phyloP scores from a whole-genome alignment of 202 grass and related monocot genomes.

The Digitaria exilis region DNA sequence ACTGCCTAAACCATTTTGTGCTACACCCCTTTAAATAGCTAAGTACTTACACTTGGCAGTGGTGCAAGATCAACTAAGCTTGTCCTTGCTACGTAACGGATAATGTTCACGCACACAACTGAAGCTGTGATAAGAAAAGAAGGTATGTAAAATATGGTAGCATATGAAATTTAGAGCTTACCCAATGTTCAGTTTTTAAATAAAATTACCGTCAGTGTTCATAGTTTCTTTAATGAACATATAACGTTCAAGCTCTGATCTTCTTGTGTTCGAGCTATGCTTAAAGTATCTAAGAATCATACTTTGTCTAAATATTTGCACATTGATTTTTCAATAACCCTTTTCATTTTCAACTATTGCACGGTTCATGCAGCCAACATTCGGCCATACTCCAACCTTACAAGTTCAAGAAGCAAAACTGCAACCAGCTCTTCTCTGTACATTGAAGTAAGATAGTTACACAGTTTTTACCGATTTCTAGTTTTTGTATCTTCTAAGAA shows the following conservation, averaged over 20 bases:
- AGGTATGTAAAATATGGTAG: constrained; percentile 4
- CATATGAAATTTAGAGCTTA: background rate
- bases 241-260: background rate
- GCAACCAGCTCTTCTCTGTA: background rate
- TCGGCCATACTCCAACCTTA: background rate
- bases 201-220: background rate
- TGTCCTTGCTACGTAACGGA: constrained; percentile 5
- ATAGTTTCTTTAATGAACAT: background rate
- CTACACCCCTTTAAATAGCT: background rate
- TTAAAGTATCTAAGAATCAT: background rate
- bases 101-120: background rate
- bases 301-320: background rate
- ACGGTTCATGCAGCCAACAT: background rate
- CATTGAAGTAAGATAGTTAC: background rate
- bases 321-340: background rate
- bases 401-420: background rate
- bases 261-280: background rate
- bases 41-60: background rate
- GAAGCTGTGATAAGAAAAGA: background rate
- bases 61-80: background rate
- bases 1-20: background rate
- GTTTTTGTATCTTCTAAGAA: background rate
- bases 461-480: background rate
- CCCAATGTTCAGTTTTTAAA: background rate
- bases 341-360: background rate